These are phyloP conservation scores for Apiotrichum gracile DNA, from an alignment of 1,284 basidiomycete genomes.

Conservation along the genomic window DNA sequence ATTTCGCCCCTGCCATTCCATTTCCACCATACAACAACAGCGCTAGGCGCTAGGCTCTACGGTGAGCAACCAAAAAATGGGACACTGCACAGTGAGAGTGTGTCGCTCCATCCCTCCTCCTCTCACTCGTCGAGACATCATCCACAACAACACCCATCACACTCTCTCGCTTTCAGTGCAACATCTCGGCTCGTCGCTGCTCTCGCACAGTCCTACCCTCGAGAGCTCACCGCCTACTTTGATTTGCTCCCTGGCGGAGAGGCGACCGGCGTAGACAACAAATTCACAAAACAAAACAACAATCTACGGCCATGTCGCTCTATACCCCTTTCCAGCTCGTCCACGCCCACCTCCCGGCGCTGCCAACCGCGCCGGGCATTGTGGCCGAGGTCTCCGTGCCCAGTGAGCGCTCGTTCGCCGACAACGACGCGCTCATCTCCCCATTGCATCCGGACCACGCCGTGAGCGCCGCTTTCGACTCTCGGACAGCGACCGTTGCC, in stretches of 20 bases:
- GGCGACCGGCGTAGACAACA: neutral
- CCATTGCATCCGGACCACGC: conserved; percentile 69
- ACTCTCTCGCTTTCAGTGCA: neutral
- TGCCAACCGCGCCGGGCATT: conserved; percentile 24
- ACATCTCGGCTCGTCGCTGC: neutral
- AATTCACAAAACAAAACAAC: neutral
- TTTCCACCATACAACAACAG: no score
- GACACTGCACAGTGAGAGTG: no score
- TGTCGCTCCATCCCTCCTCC: neutral
- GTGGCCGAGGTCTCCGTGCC: conserved; percentile 30
- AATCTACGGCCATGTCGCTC: conserved; percentile 9
- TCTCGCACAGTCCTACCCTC: neutral
- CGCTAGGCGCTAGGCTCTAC: no score
- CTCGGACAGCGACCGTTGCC: conserved; percentile 61
- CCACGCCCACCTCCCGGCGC: conserved; percentile 36
- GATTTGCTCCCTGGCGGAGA: neutral
- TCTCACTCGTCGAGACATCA: no score
- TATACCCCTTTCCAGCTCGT: conserved; percentile 35
- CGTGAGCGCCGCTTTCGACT: conserved; percentile 57
- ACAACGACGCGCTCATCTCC: conserved; percentile 45
- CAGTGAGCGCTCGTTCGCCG: conserved; percentile 51
- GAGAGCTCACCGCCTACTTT: neutral
- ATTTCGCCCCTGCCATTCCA: no score
- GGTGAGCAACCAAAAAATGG: no score
- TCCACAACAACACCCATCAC: neutral